phyloP scores from a whole-genome alignment of 257 asterid species.

The Jaltomata sinuosa region DNA sequence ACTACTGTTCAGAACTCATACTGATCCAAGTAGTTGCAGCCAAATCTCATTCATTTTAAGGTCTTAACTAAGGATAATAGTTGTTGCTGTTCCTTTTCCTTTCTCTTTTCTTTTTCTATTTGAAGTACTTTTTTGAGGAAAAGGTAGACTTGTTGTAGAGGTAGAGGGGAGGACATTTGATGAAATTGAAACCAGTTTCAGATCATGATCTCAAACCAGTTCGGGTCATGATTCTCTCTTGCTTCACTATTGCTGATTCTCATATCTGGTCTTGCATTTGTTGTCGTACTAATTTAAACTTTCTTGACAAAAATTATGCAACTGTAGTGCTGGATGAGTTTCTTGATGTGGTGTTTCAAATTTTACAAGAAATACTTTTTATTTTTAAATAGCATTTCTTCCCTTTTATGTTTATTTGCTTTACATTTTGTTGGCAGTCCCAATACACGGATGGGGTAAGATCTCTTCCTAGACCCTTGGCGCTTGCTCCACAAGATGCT shows the following conservation, averaged over 20 bases:
- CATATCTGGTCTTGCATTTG: neutral
- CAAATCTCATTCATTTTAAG: neutral
- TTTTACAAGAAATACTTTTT: neutral
- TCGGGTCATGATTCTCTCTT: neutral
- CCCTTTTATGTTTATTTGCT: neutral
- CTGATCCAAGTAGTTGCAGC: neutral
- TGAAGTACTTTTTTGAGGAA: neutral
- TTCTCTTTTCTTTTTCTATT: neutral
- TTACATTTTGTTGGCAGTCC: constrained; percentile 31
- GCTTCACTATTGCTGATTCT: neutral
- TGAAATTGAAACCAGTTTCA: neutral
- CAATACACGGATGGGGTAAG: constrained; percentile 44
- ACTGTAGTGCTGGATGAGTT: neutral
- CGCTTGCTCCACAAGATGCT: constrained; percentile 45
- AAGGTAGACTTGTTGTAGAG: neutral
- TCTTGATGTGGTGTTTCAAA: neutral
- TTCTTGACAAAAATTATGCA: neutral
- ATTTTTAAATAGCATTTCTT: constrained; percentile 4
- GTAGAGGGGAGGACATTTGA: neutral
- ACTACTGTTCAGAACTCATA: neutral
- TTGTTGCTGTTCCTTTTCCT: neutral
- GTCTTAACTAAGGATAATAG: neutral
- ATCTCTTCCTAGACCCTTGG: constrained; percentile 85
- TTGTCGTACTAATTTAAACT: neutral
- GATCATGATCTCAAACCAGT: neutral